Evolutionary conservation across 345 rosid genomes (phyloP), one percentile per base, ranked within the genome.

Genomic region (Ceriops decandra): DNA sequence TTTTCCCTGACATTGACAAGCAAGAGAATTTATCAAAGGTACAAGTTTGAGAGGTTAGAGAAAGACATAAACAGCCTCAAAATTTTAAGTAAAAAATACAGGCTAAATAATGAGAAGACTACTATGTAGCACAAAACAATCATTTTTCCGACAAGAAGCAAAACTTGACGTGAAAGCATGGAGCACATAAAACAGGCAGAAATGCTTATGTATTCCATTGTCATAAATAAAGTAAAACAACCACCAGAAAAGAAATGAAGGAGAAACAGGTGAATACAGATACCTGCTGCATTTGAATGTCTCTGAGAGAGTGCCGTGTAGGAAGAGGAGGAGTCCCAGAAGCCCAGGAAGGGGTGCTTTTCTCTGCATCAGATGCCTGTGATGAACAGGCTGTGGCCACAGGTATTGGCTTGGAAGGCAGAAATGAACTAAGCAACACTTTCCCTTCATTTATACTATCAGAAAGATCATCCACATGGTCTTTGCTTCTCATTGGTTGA

Each of bases 241-340:
- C 24, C n/a, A 13, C 53, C 17, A 0, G 24, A 8, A 33, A 57
- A 31, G 32, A 42, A 27, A 52, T 52, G 24, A n/a, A 52, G 46
- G 3, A 57, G 68, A 57, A 27, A 33, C 69, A 15, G 28, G 59
- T 20, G 4, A 22, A 31, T n/a, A 58, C 33, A 53, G 63, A 30
- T 60, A 86, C 99, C 93, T 95, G 93, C 76, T 88, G 97, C 87
- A 87, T 82, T 82, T 95, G 99, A 74, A 95, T 95, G 76, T 90
- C 90, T 84, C 93, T 85, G 19, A 95, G 91, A 68, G 97, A 95
- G 32, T 93, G 96, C 32, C 90, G 90, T 68, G 88, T 81, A 61
- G 24, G 72, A 63, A 63, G 79, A 60, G 88, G 97, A 26, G 98
- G 92, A 59, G 96, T 87, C 66, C 85, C 85, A 8, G 96, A 88